phyloP scores from a whole-genome alignment of 495 filamentous ascomycete species.

The Evansstolkia leycettana region DNA sequence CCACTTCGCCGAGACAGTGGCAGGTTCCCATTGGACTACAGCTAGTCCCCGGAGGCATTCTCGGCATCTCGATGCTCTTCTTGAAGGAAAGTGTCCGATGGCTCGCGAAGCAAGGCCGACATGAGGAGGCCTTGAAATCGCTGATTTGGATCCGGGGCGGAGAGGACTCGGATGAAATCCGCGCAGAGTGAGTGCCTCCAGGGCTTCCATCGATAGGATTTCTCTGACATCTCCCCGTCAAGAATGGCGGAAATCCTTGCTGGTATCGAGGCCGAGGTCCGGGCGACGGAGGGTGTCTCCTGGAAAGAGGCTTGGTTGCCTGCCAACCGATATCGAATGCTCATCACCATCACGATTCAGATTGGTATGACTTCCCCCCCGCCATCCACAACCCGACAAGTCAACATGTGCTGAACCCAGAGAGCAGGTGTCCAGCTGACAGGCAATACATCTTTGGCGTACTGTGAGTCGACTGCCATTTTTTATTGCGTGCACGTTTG shows the following conservation, averaged over 20 bases:
- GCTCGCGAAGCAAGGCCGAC: conserved; percentile 32
- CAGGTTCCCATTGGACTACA: conserved; percentile 40
- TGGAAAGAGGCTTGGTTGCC: conserved; percentile 29
- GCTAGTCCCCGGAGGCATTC: conserved; percentile 28
- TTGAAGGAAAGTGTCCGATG: conserved; percentile 37
- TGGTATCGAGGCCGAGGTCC: conserved; percentile 33
- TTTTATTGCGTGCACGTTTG: too few relatives aligned
- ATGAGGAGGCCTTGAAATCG: conserved; percentile 30
- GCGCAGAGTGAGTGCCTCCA: too few relatives aligned
- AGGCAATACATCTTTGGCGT: conserved; percentile 35
- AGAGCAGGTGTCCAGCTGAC: conserved; percentile 33
- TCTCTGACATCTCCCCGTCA: too few relatives aligned
- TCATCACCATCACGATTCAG: conserved; percentile 22
- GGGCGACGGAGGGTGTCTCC: conserved; percentile 25
- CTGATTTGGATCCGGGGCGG: conserved; percentile 34
- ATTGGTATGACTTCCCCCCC: too few relatives aligned
- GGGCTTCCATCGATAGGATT: too few relatives aligned
- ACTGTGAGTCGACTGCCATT: too few relatives aligned
- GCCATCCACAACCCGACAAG: too few relatives aligned
- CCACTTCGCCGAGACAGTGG: conserved; percentile 30
- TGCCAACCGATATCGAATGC: conserved; percentile 29
- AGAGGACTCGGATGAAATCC: conserved; percentile 26
- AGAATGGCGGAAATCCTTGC: conserved; percentile 29
- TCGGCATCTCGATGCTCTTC: conserved; percentile 32
- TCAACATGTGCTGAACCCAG: too few relatives aligned